A percentile compares a stretch with the other conserved stretches of the same genome.
Evolutionary conservation across 768 basidiomycete species (phyloP).

Genomic region (Suillus bovinus): DNA sequence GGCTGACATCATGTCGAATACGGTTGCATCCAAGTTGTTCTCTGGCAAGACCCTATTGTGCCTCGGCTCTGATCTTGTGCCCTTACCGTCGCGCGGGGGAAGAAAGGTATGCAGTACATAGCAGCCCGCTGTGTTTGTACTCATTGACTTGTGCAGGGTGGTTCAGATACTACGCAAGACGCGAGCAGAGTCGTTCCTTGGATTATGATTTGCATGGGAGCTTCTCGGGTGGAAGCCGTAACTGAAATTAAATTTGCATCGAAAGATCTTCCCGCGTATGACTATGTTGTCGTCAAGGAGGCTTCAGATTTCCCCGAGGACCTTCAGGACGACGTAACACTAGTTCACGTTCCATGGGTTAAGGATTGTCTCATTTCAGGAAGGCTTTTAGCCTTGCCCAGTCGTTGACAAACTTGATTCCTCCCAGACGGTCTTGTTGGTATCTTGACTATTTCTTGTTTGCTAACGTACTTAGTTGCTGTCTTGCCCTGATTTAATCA

Average conservation of each 20-base stretch:
- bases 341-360: constrained; percentile 67
- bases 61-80: constrained; percentile 57
- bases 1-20: constrained; percentile 57
- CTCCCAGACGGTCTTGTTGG: background rate
- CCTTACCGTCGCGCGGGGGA: constrained; percentile 32
- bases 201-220: constrained; percentile 80
- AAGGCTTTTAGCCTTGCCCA: constrained; percentile 39
- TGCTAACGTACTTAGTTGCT: constrained; percentile 11
- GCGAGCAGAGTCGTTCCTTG: constrained; percentile 52
- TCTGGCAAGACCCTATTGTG: constrained; percentile 56
- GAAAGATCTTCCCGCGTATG: constrained; percentile 41
- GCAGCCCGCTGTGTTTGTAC: constrained; percentile 1
- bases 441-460: constrained; percentile 10
- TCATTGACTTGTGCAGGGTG: constrained; percentile 18
- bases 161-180: constrained; percentile 30
- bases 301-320: constrained; percentile 31
- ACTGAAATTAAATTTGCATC: constrained; percentile 44
- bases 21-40: constrained; percentile 60
- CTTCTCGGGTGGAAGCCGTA: constrained; percentile 66
- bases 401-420: background rate
- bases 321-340: constrained; percentile 31
- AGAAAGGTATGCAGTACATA: constrained; percentile 21
- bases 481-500: constrained; percentile 11
- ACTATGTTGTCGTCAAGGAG: constrained; percentile 66
- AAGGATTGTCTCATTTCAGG: constrained; percentile 77